Base-by-base conservation (phyloP, 2,329 filamentous ascomycete genomes). In the Nemania bipapillata region DNA sequence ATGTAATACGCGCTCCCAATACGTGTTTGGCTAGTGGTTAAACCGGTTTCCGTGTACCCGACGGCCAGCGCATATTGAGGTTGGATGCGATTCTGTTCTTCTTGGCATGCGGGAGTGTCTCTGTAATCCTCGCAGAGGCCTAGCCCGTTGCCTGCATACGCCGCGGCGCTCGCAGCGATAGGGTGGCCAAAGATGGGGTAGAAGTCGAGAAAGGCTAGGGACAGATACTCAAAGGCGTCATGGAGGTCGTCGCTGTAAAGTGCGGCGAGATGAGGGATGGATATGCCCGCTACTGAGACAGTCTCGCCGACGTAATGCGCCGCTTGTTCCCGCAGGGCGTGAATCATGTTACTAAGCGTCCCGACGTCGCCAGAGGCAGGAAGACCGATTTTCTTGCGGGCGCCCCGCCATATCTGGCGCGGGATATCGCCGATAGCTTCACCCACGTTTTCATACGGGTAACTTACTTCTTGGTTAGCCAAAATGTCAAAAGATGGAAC, bases 281-380 rank as follows among this genome's bases (percentile, higher is more conserved):
- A 71, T 24, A 71, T 62, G 12, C 52, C 53, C 15, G 66, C 69
- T n/a, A 49, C 69, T 20, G 69, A 69, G 55, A 71, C 42, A 24
- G 56, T 62, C 63, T 69, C 66, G 32, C 63, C 59, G 55, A 69
- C 66, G 32, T 35, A 61, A 35, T 12, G 7, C 42, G 62, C 12
- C 17, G 69, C 66, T 26, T 50, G 30, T 1, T 49, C 66, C 49
- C 69, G 58, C 28, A 71, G 55, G 47, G 49, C 63, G 37, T 40
- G n/a, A 63, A 71, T 69, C 69, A 69, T 71, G 9, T 66, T 62
- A 45, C 63, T 62, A 26, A 71, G 63, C n/a, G 63, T 71, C 37
- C 66, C 56, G 49, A 66, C 69, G 37, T 70, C 66, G 24, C 45
- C 9, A 0, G 69, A 71, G 45, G 66, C 7, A 37, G 69, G 63